phyloP scores from a whole-genome alignment of 352 stramenopile genomes.

The Elongisporangium senticosum region DNA sequence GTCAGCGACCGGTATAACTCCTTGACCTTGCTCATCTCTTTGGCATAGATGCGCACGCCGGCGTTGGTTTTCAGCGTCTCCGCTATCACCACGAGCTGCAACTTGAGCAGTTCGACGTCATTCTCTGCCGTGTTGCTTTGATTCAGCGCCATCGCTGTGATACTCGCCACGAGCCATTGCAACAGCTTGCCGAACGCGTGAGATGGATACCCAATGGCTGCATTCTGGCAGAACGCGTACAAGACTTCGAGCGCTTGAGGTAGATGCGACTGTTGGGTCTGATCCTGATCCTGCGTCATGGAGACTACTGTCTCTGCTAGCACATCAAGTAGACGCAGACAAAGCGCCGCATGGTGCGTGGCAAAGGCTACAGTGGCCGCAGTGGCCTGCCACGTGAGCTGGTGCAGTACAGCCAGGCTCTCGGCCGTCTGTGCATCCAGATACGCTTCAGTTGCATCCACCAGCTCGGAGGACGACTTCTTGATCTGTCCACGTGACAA shows the following conservation, averaged over 20 bases:
- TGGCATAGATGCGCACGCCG: conserved; percentile 68
- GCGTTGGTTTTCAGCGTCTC: conserved; percentile 68
- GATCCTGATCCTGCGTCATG: neutral
- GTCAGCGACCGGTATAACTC: conserved; percentile 77
- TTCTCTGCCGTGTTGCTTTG: conserved; percentile 39
- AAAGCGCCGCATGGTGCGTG: conserved; percentile 30
- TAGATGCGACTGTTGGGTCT: conserved; percentile 7
- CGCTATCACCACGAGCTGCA: conserved; percentile 61
- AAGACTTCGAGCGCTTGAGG: conserved; percentile 53
- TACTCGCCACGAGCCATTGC: conserved; percentile 48
- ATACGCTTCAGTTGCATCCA: conserved; percentile 31
- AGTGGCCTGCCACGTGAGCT: conserved; percentile 32
- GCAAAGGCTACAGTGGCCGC: conserved; percentile 38
- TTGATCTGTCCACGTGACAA: neutral
- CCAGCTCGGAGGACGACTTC: conserved; percentile 16
- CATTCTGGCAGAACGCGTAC: conserved; percentile 47
- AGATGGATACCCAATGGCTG: conserved; percentile 63
- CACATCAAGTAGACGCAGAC: conserved; percentile 52
- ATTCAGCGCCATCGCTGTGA: conserved; percentile 37
- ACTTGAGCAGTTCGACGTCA: conserved; percentile 29
- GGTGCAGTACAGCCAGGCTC: conserved; percentile 32
- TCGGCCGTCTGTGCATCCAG: conserved; percentile 24
- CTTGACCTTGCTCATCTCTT: conserved; percentile 76
- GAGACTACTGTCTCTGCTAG: conserved; percentile 21
- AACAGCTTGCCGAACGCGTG: conserved; percentile 62